These are phyloP conservation scores for Dioscorea alata DNA, from an alignment of 106 monocot species.

Conservation along the genomic window DNA sequence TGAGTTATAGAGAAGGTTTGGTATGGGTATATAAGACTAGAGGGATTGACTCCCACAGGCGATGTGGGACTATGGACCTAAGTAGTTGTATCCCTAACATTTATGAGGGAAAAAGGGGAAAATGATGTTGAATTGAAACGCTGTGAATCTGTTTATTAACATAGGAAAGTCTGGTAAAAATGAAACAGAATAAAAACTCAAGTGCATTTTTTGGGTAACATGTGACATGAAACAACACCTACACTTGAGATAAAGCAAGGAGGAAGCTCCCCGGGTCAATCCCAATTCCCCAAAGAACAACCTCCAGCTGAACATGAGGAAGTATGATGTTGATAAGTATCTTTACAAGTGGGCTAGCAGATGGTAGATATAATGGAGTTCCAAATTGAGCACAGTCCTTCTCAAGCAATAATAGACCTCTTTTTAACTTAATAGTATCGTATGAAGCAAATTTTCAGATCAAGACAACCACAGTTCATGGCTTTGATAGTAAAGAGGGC, in stretches of 20 bases:
- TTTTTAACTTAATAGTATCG: constrained; percentile 84
- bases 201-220: not conserved
- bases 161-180: no score
- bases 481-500: constrained; percentile 93
- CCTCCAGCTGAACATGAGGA: constrained; percentile 82
- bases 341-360: constrained; percentile 43
- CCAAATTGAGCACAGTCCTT: constrained; percentile 84
- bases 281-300: constrained; percentile 91
- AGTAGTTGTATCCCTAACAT: no score
- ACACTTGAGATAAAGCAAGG: constrained; percentile 97
- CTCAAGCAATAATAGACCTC: constrained; percentile 81
- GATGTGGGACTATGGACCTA: no score
- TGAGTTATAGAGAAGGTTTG: no score
- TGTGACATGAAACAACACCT: constrained; percentile 32
- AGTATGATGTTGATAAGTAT: constrained; percentile 79
- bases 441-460: constrained; percentile 88
- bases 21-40: no score
- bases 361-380: constrained; percentile 47
- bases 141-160: no score
- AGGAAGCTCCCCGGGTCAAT: constrained; percentile 95
- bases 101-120: no score
- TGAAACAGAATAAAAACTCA: no score
- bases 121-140: no score
- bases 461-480: constrained; percentile 72
- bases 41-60: no score